Conservation (phyloP, 2,329 filamentous ascomycete genomes). For the Diaporthe australafricana region DNA sequence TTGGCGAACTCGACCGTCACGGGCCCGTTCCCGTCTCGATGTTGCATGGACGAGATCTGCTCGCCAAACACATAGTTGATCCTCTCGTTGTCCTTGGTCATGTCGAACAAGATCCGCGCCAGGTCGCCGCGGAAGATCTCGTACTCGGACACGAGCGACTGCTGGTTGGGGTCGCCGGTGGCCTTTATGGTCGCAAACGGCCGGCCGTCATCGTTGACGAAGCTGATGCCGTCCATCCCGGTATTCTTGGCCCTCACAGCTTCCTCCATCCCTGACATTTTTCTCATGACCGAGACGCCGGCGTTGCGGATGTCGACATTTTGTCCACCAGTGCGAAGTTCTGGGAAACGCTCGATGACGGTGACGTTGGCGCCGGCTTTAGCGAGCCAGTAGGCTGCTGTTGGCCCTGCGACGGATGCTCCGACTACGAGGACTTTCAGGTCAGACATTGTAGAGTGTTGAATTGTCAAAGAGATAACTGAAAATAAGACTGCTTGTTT, state of each 20-base stretch:
- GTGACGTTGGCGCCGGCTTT: constrained; percentile 42
- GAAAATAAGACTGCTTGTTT: neutral
- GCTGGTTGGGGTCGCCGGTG: constrained; percentile 52
- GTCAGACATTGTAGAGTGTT: constrained; percentile 37
- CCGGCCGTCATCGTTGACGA: constrained; percentile 52
- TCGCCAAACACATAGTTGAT: constrained; percentile 41
- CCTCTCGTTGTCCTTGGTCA: constrained; percentile 43
- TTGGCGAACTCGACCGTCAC: constrained; percentile 55
- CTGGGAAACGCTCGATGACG: constrained; percentile 43
- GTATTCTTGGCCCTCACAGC: constrained; percentile 50
- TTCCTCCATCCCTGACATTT: constrained; percentile 52
- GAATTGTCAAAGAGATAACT: neutral
- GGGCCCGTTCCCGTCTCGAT: constrained; percentile 43
- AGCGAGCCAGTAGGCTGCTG: constrained; percentile 46
- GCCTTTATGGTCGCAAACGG: constrained; percentile 49
- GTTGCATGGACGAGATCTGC: constrained; percentile 49
- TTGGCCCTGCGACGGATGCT: constrained; percentile 42
- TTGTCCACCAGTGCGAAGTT: constrained; percentile 45
- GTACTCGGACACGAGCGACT: constrained; percentile 57
- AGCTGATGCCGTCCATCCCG: constrained; percentile 55
- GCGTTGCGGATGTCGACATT: constrained; percentile 52
- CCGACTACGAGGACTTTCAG: constrained; percentile 49
- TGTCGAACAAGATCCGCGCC: constrained; percentile 38
- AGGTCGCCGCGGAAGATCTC: constrained; percentile 62
- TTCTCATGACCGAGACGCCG: constrained; percentile 52